Conservation (phyloP, 73 alveolate genomes). For the Tetrahymena elliotti region DNA sequence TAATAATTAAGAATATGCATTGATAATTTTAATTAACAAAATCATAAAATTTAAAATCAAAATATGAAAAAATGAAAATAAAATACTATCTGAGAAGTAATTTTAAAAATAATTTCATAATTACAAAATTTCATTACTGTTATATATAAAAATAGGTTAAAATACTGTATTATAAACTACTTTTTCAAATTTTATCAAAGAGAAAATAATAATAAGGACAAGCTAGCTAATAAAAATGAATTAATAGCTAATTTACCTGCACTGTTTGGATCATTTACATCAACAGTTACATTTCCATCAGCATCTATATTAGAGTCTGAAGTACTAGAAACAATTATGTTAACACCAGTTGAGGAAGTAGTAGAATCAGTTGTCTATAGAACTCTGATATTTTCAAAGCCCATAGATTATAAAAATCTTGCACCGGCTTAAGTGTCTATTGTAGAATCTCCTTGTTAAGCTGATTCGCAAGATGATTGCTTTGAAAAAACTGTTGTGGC, state of each 20-base stretch:
- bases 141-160: too few species aligned
- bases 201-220: neutral
- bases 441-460: neutral
- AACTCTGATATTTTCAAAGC: neutral
- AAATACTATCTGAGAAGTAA: too few species aligned
- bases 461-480: neutral
- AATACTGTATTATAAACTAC: too few species aligned
- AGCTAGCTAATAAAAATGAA: neutral
- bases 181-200: too few species aligned
- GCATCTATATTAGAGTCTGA: neutral
- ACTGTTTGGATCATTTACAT: neutral
- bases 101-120: too few species aligned
- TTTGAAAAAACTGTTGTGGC: neutral
- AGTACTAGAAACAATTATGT: neutral
- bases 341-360: neutral
- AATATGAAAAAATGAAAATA: too few species aligned
- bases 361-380: neutral
- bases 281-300: neutral
- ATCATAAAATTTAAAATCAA: too few species aligned
- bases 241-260: neutral
- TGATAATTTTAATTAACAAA: too few species aligned
- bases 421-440: neutral
- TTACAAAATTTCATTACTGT: too few species aligned
- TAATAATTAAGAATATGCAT: too few species aligned
- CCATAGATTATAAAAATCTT: neutral